Conservation (phyloP, 2,329 filamentous ascomycete genomes). For the Ceratocystis eucalypticola region DNA sequence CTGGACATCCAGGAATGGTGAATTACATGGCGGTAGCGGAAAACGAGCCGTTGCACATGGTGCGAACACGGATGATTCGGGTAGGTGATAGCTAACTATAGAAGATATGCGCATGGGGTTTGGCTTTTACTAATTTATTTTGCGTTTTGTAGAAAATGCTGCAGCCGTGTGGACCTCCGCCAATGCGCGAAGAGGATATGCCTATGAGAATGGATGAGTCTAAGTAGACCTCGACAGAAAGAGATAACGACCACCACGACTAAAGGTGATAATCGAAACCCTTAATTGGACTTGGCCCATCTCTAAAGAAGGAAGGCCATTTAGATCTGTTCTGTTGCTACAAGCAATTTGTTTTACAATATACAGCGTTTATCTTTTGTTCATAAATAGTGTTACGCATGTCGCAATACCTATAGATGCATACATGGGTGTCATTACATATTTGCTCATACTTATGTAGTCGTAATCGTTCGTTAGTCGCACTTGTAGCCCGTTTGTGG, state of each 20-base stretch:
- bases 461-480: not conserved
- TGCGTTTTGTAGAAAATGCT: constrained; percentile 46
- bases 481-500: not conserved
- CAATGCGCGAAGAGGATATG: constrained; percentile 38
- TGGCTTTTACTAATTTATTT: too few species aligned
- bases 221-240: constrained; percentile 5
- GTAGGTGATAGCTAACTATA: constrained; percentile 27
- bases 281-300: too few species aligned
- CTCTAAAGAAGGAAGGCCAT: too few species aligned
- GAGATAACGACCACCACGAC: not conserved
- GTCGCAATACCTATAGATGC: too few species aligned
- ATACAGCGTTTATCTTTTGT: too few species aligned
- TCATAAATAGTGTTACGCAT: too few species aligned
- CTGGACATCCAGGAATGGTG: constrained; percentile 78
- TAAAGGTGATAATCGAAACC: too few species aligned
- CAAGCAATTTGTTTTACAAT: too few species aligned
- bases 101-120: too few species aligned
- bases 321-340: too few species aligned
- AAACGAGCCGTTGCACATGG: constrained; percentile 70
- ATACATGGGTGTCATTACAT: too few species aligned
- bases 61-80: constrained; percentile 68
- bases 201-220: constrained; percentile 16
- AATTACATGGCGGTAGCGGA: constrained; percentile 82
- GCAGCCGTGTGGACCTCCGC: constrained; percentile 46
- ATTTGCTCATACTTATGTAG: not conserved